phyloP scores from a whole-genome alignment of 257 asterid species.

The Penstemon newberryi region DNA sequence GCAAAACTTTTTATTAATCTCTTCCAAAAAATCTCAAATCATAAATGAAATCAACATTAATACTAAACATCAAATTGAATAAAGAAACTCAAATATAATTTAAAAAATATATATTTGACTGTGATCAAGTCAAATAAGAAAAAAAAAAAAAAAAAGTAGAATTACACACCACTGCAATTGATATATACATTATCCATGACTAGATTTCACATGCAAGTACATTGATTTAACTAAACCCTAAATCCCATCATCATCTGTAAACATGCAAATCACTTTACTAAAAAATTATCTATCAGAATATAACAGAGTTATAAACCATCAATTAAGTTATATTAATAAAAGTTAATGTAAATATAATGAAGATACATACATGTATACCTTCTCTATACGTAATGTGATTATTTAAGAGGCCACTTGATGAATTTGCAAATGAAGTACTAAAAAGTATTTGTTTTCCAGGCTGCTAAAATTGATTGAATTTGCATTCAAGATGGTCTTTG shows the following conservation, averaged over 20 bases:
- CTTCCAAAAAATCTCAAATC: neutral
- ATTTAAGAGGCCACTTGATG: slow-evolving; percentile 25
- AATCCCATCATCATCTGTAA: slow-evolving; percentile 29
- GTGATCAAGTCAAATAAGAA: slow-evolving; percentile 5
- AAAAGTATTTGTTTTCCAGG: neutral
- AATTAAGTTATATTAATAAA: neutral
- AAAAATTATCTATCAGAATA: slow-evolving; percentile 20
- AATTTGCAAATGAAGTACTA: slow-evolving; percentile 6
- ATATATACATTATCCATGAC: slow-evolving; percentile 22
- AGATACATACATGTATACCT: slow-evolving; percentile 25
- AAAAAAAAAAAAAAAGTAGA: slow-evolving; percentile 7
- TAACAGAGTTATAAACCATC: slow-evolving; percentile 16
- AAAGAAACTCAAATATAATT: neutral
- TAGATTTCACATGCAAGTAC: slow-evolving; percentile 36
- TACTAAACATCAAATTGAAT: slow-evolving; percentile 3
- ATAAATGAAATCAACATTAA: neutral
- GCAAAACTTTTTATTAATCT: neutral
- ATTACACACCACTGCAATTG: slow-evolving; percentile 22
- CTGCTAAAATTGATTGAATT: slow-evolving; percentile 26
- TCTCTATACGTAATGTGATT: slow-evolving; percentile 18
- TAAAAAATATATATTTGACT: neutral
- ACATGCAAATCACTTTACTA: slow-evolving; percentile 33
- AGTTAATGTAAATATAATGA: slow-evolving; percentile 13
- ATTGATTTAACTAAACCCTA: slow-evolving; percentile 31
- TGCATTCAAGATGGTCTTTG: slow-evolving; percentile 8